Percentiles rank a stretch among this genome's conserved stretches.
These are phyloP conservation scores for Apiotrichum montevideense DNA, from an alignment of 1,284 basidiomycete genomes.

Conservation along the genomic window DNA sequence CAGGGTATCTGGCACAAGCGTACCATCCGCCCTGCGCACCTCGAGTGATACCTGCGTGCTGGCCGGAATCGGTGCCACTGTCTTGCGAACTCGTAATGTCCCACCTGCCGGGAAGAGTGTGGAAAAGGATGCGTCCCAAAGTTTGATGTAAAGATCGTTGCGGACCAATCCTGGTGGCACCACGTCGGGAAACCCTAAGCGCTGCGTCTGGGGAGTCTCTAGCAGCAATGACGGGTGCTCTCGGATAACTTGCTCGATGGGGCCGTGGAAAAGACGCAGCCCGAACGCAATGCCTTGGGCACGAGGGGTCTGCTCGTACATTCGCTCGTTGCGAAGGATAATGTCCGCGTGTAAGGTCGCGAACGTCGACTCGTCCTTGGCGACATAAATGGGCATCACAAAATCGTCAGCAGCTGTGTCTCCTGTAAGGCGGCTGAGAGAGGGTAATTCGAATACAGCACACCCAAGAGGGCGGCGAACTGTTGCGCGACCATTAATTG, in stretches of 20 bases:
- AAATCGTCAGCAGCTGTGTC: conserved; percentile 58
- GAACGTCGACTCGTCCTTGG: conserved; percentile 76
- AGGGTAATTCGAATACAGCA: conserved; percentile 78
- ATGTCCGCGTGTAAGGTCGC: conserved; percentile 94
- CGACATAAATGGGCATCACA: conserved; percentile 81
- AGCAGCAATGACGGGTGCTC: conserved; percentile 84
- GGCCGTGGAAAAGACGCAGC: conserved; percentile 82
- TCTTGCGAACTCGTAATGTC: conserved; percentile 39
- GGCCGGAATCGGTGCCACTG: conserved; percentile 23
- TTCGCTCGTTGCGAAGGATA: conserved; percentile 68
- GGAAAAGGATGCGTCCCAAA: conserved; percentile 81
- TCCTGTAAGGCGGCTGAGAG: conserved; percentile 55
- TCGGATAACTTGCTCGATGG: conserved; percentile 64
- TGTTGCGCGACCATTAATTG: conserved; percentile 21
- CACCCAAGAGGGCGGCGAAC: conserved; percentile 89
- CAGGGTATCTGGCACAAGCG: conserved; percentile 59
- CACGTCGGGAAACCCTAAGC: conserved; percentile 94
- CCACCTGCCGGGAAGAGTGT: conserved; percentile 44
- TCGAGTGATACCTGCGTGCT: conserved; percentile 90
- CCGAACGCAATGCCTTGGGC: conserved; percentile 82
- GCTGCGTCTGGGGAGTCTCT: conserved; percentile 71
- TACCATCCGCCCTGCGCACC: conserved; percentile 70
- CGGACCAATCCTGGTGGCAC: conserved; percentile 88
- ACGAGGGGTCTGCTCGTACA: conserved; percentile 76
- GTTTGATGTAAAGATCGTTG: conserved; percentile 90